Evolutionary conservation across 208 protist species (phyloP).

Genomic region (Wallacemonas rigidus): DNA sequence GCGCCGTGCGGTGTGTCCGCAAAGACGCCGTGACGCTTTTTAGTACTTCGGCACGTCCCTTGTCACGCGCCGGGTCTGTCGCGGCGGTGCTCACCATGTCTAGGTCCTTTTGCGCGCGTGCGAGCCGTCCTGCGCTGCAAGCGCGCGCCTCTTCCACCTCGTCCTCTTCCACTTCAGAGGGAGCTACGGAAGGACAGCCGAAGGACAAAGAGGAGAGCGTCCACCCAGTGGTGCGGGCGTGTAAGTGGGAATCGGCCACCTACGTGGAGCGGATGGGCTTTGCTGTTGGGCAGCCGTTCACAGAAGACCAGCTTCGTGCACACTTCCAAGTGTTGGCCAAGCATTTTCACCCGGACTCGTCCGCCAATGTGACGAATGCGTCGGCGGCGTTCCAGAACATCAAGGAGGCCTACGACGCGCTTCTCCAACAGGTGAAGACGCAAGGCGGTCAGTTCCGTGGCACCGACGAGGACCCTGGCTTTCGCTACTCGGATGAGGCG

Average conservation of each 20-base stretch:
- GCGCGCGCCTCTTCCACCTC: neutral
- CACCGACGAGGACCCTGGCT: constrained; percentile 15
- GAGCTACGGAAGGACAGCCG: neutral
- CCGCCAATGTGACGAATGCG: constrained; percentile 24
- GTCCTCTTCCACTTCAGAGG: neutral
- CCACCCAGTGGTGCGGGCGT: constrained; percentile 38
- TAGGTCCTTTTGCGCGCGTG: too few species aligned
- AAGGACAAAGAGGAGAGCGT: neutral
- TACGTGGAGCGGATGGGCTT: constrained; percentile 76
- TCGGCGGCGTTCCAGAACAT: constrained; percentile 69
- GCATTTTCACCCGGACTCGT: constrained; percentile 78
- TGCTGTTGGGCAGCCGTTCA: constrained; percentile 31
- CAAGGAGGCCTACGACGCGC: constrained; percentile 71
- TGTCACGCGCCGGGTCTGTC: too few species aligned
- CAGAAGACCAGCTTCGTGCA: constrained; percentile 45
- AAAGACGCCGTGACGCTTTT: too few species aligned
- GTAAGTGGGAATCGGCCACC: constrained; percentile 42
- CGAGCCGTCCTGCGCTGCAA: too few species aligned
- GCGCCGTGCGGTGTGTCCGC: too few species aligned
- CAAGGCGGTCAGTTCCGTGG: neutral
- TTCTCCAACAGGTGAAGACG: constrained; percentile 29
- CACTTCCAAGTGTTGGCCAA: constrained; percentile 75
- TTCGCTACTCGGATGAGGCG: constrained; percentile 59
- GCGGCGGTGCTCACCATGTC: too few species aligned
- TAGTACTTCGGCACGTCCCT: too few species aligned